These are phyloP conservation scores for Cadophora sp. DNA, from an alignment of 2,329 filamentous ascomycete species.

Conservation along the genomic window DNA sequence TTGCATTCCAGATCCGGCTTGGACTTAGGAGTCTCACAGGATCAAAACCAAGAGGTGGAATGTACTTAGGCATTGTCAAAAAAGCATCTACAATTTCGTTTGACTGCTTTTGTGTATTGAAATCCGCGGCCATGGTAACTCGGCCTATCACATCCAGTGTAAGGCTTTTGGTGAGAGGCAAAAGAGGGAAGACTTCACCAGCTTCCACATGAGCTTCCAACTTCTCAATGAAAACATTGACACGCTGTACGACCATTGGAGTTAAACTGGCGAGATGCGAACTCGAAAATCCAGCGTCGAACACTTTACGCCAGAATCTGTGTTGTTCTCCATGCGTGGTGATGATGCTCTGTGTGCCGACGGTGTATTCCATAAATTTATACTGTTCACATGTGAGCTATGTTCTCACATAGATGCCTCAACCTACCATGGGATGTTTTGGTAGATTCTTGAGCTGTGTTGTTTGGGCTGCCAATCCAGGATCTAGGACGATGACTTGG, in stretches of 20 bases:
- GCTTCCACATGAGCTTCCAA: neutral
- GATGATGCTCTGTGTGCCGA: constrained; percentile 15
- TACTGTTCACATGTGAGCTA: neutral
- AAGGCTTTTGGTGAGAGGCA: constrained; percentile 8
- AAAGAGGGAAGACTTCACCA: neutral
- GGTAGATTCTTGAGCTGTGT: constrained; percentile 8
- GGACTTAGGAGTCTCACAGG: constrained; percentile 9
- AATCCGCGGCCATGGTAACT: constrained; percentile 5
- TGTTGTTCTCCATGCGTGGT: constrained; percentile 13
- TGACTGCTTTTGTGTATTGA: constrained; percentile 8
- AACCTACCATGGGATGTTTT: constrained; percentile 13
- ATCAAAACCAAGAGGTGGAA: neutral
- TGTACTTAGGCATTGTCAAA: constrained; percentile 12
- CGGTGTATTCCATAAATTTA: constrained; percentile 15
- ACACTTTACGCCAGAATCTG: constrained; percentile 11
- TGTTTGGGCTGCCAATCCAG: constrained; percentile 1
- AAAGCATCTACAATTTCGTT: constrained; percentile 15
- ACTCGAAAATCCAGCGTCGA: constrained; percentile 7
- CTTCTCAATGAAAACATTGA: constrained; percentile 12
- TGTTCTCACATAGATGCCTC: neutral
- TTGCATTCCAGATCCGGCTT: constrained; percentile 8
- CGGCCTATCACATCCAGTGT: constrained; percentile 8
- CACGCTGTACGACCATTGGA: constrained; percentile 7
- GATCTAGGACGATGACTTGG: constrained; percentile 15
- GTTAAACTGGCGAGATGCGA: constrained; percentile 6